Base-by-base conservation (phyloP, 345 rosid species). In the Punica granatum region DNA sequence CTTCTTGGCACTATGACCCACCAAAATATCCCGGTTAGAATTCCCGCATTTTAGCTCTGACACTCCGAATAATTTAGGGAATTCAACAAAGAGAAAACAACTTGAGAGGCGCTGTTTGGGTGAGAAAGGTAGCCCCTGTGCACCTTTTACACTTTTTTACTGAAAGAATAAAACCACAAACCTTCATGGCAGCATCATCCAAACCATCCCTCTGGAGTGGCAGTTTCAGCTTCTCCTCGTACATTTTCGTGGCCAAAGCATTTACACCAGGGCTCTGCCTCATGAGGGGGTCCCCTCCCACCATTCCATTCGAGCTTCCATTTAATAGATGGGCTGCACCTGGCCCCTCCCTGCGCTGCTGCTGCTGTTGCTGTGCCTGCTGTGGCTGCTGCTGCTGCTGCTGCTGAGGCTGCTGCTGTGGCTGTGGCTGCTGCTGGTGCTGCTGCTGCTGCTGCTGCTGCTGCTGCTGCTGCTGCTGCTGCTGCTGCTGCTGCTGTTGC, bases 141-240 rank as follows among this genome's bases (percentile, higher is more conserved):
- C n/a, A n/a, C n/a, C n/a, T n/a, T n/a, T n/a, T n/a, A n/a, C n/a
- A n/a, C n/a, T n/a, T n/a, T 23, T n/a, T 23, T 30, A 4, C 13
- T 8, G 21, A 51, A 7, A 23, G 30, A 21, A 34, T 23, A 48
- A 23, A 21, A 66, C 34, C 36, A 49, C 60, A 37, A 48, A 66
- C 60, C 34, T 93, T 91, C 79, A 86, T 88, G 48, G 89, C 75
- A 18, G 88, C 78, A 71, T 93, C 97, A 66, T 92, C 96, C 82
- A 91, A 73, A 37, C 91, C 75, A 78, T 93, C 98, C 83, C 98
- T 88, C 78, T 85, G 96, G 69, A 72, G 78, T 35, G 98, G 92
- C 69, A 80, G 41, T 73, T 93, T 93, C 58, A 86, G 76, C 65
- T 87, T 81, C 67, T 93, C 97, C 83, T 88, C 97, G n/a, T 88